Evolutionary conservation across 2,329 filamentous ascomycete species (phyloP).

Genomic region (Juglanconis oblonga): DNA sequence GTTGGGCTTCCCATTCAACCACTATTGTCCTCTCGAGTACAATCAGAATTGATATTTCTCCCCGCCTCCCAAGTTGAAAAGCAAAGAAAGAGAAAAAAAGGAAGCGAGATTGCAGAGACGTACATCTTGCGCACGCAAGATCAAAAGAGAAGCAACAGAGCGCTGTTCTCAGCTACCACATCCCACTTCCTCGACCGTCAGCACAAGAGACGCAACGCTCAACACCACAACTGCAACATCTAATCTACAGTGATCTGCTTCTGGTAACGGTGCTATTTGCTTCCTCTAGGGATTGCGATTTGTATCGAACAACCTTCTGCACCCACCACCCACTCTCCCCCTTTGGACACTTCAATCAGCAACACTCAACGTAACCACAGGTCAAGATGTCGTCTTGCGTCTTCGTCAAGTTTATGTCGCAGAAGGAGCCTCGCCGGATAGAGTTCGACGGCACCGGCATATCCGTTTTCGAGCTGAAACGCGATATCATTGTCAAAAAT

Average conservation of each 20-base stretch:
- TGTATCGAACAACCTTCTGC: constrained; percentile 5
- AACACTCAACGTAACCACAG: constrained; percentile 12
- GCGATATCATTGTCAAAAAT: constrained; percentile 94
- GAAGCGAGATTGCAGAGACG: constrained; percentile 19
- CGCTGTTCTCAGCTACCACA: constrained; percentile 17
- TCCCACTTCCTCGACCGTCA: constrained; percentile 8
- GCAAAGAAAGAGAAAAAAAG: constrained; percentile 28
- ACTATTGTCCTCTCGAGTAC: constrained; percentile 36
- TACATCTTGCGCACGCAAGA: constrained; percentile 20
- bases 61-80: constrained; percentile 31
- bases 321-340: background rate
- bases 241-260: constrained; percentile 12
- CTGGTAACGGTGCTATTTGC: constrained; percentile 6
- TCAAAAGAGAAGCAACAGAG: constrained; percentile 21
- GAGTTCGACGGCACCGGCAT: constrained; percentile 97
- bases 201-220: constrained; percentile 3
- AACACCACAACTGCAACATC: constrained; percentile 21
- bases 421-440: constrained; percentile 90
- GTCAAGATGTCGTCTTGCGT: constrained; percentile 88
- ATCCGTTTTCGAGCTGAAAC: constrained; percentile 97
- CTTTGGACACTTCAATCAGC: background rate
- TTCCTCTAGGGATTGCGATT: background rate
- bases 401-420: constrained; percentile 99
- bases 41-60: constrained; percentile 53
- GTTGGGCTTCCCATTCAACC: constrained; percentile 27